Percentiles rank a stretch among this genome's conserved stretches.
Evolutionary conservation across 768 basidiomycete species (phyloP).

Genomic region (Paxillus rubicundulus): DNA sequence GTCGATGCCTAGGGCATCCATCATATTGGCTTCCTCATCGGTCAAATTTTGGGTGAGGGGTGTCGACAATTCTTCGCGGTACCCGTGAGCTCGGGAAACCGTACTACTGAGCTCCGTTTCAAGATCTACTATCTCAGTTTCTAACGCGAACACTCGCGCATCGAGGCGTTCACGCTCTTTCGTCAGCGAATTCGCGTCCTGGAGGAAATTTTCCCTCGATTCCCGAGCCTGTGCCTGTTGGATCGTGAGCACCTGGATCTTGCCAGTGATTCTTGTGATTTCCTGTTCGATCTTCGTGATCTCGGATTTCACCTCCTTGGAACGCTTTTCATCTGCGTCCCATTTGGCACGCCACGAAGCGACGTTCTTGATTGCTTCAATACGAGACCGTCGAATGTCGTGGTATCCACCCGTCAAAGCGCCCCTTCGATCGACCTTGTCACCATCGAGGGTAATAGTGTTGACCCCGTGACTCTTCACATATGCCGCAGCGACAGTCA

Average conservation of each 20-base stretch:
- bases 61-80: conserved; percentile 65
- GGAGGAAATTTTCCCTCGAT: conserved; percentile 61
- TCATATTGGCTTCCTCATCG: conserved; percentile 62
- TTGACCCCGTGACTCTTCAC: conserved; percentile 94
- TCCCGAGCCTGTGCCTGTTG: conserved; percentile 71
- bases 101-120: conserved; percentile 67
- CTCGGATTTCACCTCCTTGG: conserved; percentile 70
- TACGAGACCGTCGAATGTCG: conserved; percentile 84
- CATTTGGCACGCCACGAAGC: conserved; percentile 72
- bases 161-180: conserved; percentile 70
- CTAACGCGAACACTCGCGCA: conserved; percentile 58
- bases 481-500: conserved; percentile 90
- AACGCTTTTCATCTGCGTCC: conserved; percentile 59
- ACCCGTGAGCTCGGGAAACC: conserved; percentile 60
- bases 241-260: conserved; percentile 64
- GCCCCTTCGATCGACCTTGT: conserved; percentile 96
- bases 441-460: conserved; percentile 96
- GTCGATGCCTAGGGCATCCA: conserved; percentile 69
- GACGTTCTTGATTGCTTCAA: conserved; percentile 81
- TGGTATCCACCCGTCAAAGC: conserved; percentile 95
- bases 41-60: conserved; percentile 76
- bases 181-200: conserved; percentile 56
- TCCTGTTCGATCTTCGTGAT: conserved; percentile 80
- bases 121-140: conserved; percentile 66
- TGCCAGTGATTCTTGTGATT: conserved; percentile 72